Base-by-base conservation (phyloP, 805 yeast species). In the Ogataea ganodermae region DNA sequence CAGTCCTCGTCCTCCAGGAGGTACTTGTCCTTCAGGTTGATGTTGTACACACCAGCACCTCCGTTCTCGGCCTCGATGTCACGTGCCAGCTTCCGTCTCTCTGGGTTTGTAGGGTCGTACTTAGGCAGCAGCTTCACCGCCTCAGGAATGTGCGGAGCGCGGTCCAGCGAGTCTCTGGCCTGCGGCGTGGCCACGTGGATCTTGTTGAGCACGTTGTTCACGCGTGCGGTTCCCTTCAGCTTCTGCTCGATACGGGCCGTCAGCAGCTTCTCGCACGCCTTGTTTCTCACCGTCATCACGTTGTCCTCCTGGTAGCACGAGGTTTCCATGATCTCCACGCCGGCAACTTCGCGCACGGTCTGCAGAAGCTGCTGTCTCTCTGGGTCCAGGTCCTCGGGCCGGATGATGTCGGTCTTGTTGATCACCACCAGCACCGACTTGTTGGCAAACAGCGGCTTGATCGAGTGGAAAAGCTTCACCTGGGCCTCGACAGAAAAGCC, bases 401-500 rank as follows among this genome's bases (percentile, higher is more conserved):
- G 79, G 66, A 91, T 81, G 56, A 94, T 87, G 75, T 94, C 99
- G 42, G 91, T 83, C 75, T 94, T 94, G 79, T 94, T 94, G 72
- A 94, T 80, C 55, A 94, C 97, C 59, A 94, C 92, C 79, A 94
- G 76, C 44, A 94, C 99, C 6, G 96, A 84, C 72, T 94, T 94
- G 77, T 94, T 94, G 58, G 97, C 96, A 63, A 94, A 94, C 63
- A 94, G 78, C 33, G 98, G 99, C 73, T 94, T 94, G 73, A 94
- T 92, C 36, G 96, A 87, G 70, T 94, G 95, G 83, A 91, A 94
- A 55, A 94, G 78, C 74, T 92, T 89, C 58, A 94, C 98, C 76
- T 94, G 99, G 46, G 91, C 97, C 74, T 91, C 97, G 57, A 94
- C 83, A 18, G 96, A 83, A 75, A 92, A 94, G 42, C 99, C 99